Conservation (phyloP, 352 stramenopile genomes). For the Phytophthora pseudosyringae region DNA sequence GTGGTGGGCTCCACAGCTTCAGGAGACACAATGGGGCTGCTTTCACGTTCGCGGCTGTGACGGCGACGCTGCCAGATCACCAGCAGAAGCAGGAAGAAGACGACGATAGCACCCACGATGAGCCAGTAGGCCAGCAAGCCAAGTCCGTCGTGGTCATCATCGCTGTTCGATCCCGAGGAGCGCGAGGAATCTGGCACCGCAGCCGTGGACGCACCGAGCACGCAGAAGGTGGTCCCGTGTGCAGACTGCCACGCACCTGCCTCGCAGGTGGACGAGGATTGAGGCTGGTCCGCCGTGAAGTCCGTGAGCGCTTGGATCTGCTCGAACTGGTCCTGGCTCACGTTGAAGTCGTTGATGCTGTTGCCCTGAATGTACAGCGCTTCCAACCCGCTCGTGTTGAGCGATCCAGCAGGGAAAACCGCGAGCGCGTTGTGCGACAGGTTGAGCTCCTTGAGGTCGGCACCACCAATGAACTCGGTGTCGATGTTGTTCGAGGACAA, state of each 20-base stretch:
- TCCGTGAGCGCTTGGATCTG: slow-evolving; percentile 33
- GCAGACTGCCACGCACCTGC: slow-evolving; percentile 40
- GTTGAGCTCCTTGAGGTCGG: slow-evolving; percentile 35
- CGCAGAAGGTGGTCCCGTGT: slow-evolving; percentile 46
- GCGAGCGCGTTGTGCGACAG: slow-evolving; percentile 44
- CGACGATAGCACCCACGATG: slow-evolving; percentile 39
- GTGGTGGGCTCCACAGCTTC: slow-evolving; percentile 32
- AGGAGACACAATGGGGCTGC: slow-evolving; percentile 34
- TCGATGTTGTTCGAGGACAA: slow-evolving; percentile 43
- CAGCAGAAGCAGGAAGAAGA: slow-evolving; percentile 43
- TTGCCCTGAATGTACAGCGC: slow-evolving; percentile 46
- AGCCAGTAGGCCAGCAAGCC: slow-evolving; percentile 40
- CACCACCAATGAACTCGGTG: slow-evolving; percentile 35
- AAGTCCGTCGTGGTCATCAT: slow-evolving; percentile 14
- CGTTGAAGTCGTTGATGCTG: slow-evolving; percentile 46
- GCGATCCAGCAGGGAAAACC: slow-evolving; percentile 24
- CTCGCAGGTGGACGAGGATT: slow-evolving; percentile 28
- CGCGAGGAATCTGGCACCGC: slow-evolving; percentile 23
- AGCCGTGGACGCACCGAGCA: slow-evolving; percentile 37
- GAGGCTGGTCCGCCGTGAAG: slow-evolving; percentile 40
- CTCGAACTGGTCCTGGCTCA: slow-evolving; percentile 38
- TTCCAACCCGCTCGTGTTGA: slow-evolving; percentile 39
- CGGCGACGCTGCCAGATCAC: slow-evolving; percentile 41
- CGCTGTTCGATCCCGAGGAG: slow-evolving; percentile 24
- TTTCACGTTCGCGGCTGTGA: slow-evolving; percentile 25